phyloP scores from a whole-genome alignment of 2,329 filamentous ascomycete species.

The Beauveria scarabaeidicola region DNA sequence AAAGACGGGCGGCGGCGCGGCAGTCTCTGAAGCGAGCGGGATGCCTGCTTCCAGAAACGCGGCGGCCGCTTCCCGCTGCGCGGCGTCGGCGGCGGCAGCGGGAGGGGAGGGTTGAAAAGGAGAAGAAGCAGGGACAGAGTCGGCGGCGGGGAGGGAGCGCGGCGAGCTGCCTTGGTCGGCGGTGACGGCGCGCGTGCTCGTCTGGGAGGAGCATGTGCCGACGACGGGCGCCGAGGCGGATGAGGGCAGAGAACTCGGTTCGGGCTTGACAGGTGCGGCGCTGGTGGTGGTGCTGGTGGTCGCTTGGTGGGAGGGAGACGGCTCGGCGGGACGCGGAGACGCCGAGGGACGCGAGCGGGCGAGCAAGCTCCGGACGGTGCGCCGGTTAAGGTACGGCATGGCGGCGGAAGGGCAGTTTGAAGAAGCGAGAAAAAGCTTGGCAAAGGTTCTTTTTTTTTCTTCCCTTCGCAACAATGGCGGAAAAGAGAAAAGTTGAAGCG shows the following conservation, averaged over 20 bases:
- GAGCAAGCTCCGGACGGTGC: background rate
- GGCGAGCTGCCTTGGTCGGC: background rate
- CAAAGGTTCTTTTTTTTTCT: background rate
- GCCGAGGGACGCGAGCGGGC: background rate
- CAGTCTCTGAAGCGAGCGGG: background rate
- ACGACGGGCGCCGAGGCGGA: background rate
- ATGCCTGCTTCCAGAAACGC: background rate
- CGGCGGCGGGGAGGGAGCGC: background rate
- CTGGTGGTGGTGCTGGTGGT: too few relatives aligned
- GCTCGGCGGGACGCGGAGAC: background rate
- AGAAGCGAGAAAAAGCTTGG: background rate
- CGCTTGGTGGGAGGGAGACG: too few relatives aligned
- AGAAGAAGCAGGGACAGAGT: background rate
- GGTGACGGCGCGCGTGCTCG: background rate
- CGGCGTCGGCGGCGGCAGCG: background rate
- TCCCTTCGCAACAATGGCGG: background rate
- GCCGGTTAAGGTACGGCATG: constrained; percentile 8
- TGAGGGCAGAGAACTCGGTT: background rate
- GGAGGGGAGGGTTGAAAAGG: background rate
- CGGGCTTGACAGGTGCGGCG: background rate
- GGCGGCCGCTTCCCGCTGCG: background rate
- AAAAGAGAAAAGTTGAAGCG: background rate
- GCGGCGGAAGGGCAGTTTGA: background rate
- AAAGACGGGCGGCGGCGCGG: background rate
- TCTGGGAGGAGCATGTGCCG: background rate